Evolutionary conservation across 257 asterid species (phyloP), one percentile per base, ranked within the genome.

Genomic region (Thymus quinquecostatus): DNA sequence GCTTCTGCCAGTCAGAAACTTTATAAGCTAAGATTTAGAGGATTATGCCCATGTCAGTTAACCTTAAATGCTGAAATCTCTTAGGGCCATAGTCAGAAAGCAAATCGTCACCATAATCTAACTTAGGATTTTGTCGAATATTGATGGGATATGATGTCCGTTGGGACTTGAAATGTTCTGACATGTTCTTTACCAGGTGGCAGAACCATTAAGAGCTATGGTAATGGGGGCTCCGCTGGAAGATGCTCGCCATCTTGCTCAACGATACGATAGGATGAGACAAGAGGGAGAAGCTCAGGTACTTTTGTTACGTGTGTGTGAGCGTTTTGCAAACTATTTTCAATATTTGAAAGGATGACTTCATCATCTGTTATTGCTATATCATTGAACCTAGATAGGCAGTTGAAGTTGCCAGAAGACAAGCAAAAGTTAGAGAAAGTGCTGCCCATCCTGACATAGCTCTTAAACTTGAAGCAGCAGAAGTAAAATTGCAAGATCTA

Each of bases 201-300:
- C 97, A 10, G 98, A 94, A 84, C 99, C 99, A 59, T 82, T 94
- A 78, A 84, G 99, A 87, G 90, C 99, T 41, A 91, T 94, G 99
- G 98, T 94, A 78, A 83, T 91, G 97, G 99, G 99, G 66, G 98
- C 99, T 84, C 99, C 99, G 49, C 71, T 94, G 53, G 99, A 94
- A 82, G 98, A 94, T 89, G 99, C 99, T 81, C 95, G 99, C 48
- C 98, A 91, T 85, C 97, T 91, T 8, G 97, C 99, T 66, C 99
- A 94, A 80, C 79, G 99, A 70, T 94, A 94, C 77, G 98, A 91
- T 81, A 84, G 90, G 85, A 86, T 94, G 96, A 85, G 98, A 53
- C 98, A 94, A 82, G 99, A 94, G 74, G 91, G 92, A 21, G 99
- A 94, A 82, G 93, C 95, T 81, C 99, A 91, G 99, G 99, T 94